Base-by-base conservation (phyloP, 2,329 filamentous ascomycete genomes). In the Aureobasidium sp. region DNA sequence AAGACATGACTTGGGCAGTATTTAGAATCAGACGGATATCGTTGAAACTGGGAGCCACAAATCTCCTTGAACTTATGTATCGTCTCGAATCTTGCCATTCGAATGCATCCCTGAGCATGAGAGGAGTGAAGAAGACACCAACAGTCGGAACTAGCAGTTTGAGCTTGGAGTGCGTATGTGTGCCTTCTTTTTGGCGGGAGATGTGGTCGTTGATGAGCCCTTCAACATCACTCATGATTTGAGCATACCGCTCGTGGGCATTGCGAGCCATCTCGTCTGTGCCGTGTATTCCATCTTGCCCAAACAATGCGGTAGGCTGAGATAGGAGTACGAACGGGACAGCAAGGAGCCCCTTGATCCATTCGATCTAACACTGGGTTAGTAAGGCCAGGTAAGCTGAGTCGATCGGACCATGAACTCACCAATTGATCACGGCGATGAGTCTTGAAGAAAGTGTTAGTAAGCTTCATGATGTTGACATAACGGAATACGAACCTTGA, bases 281-380 rank as follows among this genome's bases (percentile, higher is more conserved):
- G 61, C 80, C 82, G 60, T 82, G 79, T 64, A 84, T 84, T 9
- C 57, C 57, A 68, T 85, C 81, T 62, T 83, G 80, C 66, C 92
- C 87, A 69, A 93, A 91, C 45, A 91, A 85, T 22, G 91, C 91
- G 0, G 91, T 95, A 3, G 94, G 94, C 72, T 97, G 92, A 1
- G 93, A 97, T 74, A 96, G 91, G 60, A 99, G 84, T 42, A 99
- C 93, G 72, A 99, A 99, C 0, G 94, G 94, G 0, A 97, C 93
- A 1, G 94, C 94, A 14, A 97, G 80, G 4, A 97, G 83, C 17
- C 73, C 73, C 70, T 99, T 97, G 80, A 97, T 90, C 93, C 93
- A 97, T 69, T 74, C 72, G 65, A 70, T 71, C 66, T 69, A 52
- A 12, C 6, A 15, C 12, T 17, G 7, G n/a, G 1, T 57, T 35